Percentiles rank a stretch among this genome's conserved stretches.
Evolutionary conservation across 352 stramenopile species (phyloP).

Genomic region (Globisporangium spiculum): DNA sequence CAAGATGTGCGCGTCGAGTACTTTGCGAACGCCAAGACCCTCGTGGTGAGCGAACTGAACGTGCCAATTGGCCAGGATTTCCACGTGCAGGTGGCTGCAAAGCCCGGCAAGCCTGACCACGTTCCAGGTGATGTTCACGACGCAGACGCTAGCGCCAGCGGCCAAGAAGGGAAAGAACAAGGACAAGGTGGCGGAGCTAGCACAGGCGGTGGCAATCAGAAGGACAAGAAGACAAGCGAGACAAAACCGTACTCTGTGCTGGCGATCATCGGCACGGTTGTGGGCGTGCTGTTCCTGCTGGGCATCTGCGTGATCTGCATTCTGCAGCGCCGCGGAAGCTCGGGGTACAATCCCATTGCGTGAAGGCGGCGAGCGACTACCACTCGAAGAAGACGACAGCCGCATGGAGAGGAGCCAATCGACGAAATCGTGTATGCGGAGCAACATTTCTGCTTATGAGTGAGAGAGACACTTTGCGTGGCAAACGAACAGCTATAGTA

Average conservation of each 20-base stretch:
- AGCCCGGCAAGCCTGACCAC: conserved; percentile 18
- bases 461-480: background rate
- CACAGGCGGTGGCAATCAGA: background rate
- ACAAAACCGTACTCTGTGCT: conserved; percentile 23
- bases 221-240: conserved; percentile 11
- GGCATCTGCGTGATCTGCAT: conserved; percentile 35
- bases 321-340: conserved; percentile 29
- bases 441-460: conserved; percentile 8
- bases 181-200: background rate
- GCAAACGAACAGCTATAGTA: background rate
- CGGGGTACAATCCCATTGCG: conserved; percentile 48
- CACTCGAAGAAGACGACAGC: background rate
- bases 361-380: conserved; percentile 12
- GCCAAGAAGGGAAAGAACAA: background rate
- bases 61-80: conserved; percentile 50
- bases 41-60: conserved; percentile 50
- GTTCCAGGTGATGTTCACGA: conserved; percentile 12
- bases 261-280: conserved; percentile 43
- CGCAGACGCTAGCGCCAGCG: background rate
- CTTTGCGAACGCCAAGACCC: conserved; percentile 62
- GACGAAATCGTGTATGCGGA: conserved; percentile 5
- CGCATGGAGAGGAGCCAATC: background rate
- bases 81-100: conserved; percentile 33
- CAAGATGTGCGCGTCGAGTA: conserved; percentile 46
- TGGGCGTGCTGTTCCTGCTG: conserved; percentile 38